Evolutionary conservation across 1,284 basidiomycete genomes (phyloP), one percentile per base, ranked within the genome.

Genomic region (Cryptococcus floricola): DNA sequence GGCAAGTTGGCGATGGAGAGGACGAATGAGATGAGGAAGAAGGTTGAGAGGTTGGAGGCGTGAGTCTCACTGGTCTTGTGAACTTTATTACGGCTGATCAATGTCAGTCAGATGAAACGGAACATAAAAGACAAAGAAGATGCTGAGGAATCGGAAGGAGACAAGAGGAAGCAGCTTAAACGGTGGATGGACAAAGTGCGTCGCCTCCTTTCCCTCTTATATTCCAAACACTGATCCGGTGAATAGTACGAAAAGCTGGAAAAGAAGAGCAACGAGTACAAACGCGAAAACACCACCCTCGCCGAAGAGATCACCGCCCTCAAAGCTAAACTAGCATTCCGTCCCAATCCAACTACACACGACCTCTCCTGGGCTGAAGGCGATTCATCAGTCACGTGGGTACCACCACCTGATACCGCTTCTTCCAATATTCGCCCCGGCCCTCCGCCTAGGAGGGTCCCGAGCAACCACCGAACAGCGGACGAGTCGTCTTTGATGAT

Each of bases 401-500:
- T 34, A 2, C 23, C 23, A 3, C 23, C 23, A 23, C 23, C 23
- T 23, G 23, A 23, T 23, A 23, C 23, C 23, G 23, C 23, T 23
- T 3, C 23, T 23, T 23, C 23, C 23, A 23, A 23, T 23, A 23
- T 23, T 23, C 23, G 23, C 23, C 23, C 23, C 23, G 23, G 2
- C 23, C 23, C 23, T 23, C 23, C 23, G 23, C 23, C 23, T 23
- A 23, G 23, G 2, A 23, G 23, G 16, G 25, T 46, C 45, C 16
- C 44, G 2, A 13, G 9, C 19, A 46, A 23, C 14, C 13, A 34
- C 31, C 31, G 31, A 6, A 34, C 9, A 12, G 48, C 39, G 12
- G 66, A 69, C 34, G 66, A 70, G 2, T 68, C 68, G 1, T 68
- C 68, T 6, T 61, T 71, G 9, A 46, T 61, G 16, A 50, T 73